Evolutionary conservation across 2,329 filamentous ascomycete species (phyloP).

Genomic region (Myriosclerotinia curreyana): DNA sequence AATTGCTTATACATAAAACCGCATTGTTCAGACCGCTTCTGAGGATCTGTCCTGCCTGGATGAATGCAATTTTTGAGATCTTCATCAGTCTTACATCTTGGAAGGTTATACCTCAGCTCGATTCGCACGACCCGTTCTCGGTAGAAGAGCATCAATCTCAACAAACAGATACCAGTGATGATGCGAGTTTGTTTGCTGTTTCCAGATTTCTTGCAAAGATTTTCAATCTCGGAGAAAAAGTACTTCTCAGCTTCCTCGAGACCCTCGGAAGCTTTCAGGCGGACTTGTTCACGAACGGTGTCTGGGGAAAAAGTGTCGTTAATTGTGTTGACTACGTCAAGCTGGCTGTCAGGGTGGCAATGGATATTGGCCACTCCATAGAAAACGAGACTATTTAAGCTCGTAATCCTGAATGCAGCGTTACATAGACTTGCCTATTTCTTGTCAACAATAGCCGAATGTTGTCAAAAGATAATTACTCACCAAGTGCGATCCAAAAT

Average conservation of each 20-base stretch:
- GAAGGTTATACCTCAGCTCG: constrained; percentile 25
- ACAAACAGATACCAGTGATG: constrained; percentile 27
- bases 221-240: constrained; percentile 27
- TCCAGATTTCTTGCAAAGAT: constrained; percentile 22
- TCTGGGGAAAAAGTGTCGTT: constrained; percentile 26
- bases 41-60: constrained; percentile 22
- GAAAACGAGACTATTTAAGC: constrained; percentile 26
- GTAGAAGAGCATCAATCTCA: constrained; percentile 28
- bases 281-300: constrained; percentile 29
- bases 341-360: constrained; percentile 9
- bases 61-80: constrained; percentile 14
- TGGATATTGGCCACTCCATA: constrained; percentile 28
- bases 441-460: not conserved
- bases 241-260: constrained; percentile 24
- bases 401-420: constrained; percentile 25
- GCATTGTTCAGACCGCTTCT: constrained; percentile 25
- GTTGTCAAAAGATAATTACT: not conserved
- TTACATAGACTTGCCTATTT: constrained; percentile 21
- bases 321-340: constrained; percentile 13
- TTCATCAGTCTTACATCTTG: constrained; percentile 23
- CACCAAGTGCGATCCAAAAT: constrained; percentile 19
- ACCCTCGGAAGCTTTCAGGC: constrained; percentile 26
- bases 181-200: constrained; percentile 26
- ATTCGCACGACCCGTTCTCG: constrained; percentile 27
- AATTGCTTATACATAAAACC: constrained; percentile 28